phyloP scores from a whole-genome alignment of 1,139 yeast genomes.

The Geotrichum aggregatum region DNA sequence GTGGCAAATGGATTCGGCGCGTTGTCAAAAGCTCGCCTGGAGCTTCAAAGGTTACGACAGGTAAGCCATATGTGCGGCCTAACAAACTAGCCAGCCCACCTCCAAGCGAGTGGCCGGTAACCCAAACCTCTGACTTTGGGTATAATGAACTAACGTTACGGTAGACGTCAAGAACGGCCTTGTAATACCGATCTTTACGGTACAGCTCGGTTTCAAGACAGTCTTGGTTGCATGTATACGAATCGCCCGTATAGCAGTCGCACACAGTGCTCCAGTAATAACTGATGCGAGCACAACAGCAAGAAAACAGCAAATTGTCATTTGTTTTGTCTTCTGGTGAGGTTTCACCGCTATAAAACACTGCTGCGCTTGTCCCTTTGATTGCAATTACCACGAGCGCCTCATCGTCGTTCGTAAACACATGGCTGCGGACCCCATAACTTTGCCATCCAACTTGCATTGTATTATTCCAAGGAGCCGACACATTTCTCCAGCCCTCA shows the following conservation, averaged over 20 bases:
- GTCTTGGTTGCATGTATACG: conserved; percentile 84
- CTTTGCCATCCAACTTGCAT: conserved; percentile 78
- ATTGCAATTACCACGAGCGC: conserved; percentile 70
- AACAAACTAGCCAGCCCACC: conserved; percentile 79
- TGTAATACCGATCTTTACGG: conserved; percentile 74
- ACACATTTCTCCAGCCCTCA: conserved; percentile 88
- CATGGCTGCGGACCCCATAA: conserved; percentile 87
- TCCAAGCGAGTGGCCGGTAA: conserved; percentile 93
- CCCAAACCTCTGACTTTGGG: conserved; percentile 74
- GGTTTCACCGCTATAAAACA: conserved; percentile 72
- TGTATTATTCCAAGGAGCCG: conserved; percentile 49
- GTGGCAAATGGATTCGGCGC: conserved; percentile 78
- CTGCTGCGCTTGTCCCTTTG: conserved; percentile 92
- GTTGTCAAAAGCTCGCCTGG: conserved; percentile 90
- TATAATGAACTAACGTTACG: conserved; percentile 63
- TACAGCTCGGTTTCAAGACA: conserved; percentile 77
- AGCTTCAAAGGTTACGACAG: conserved; percentile 86
- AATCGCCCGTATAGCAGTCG: conserved; percentile 74
- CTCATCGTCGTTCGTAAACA: conserved; percentile 66
- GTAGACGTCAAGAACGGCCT: conserved; percentile 74
- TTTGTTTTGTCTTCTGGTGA: conserved; percentile 74
- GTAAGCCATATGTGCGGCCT: conserved; percentile 89
- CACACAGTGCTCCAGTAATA: conserved; percentile 95
- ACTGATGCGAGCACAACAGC: conserved; percentile 93
- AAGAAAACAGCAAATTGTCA: conserved; percentile 83